These are phyloP conservation scores for Alternaria sp. DNA, from an alignment of 2,329 filamentous ascomycete species.

Conservation along the genomic window DNA sequence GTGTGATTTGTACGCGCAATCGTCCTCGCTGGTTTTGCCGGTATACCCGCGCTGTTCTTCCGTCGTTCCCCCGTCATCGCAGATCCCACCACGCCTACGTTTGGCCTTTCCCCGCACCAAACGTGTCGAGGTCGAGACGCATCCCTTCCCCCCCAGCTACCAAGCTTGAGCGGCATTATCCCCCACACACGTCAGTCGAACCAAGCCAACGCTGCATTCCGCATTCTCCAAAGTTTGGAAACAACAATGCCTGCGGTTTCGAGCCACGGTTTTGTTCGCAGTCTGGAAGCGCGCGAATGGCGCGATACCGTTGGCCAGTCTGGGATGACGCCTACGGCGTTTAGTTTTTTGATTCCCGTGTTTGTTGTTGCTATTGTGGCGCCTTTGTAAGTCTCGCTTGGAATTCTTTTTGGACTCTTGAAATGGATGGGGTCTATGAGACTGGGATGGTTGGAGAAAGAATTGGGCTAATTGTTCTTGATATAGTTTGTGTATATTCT, in stretches of 20 bases:
- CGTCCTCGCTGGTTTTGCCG: background rate
- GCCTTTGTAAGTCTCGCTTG: slow-evolving; percentile 32
- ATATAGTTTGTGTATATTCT: slow-evolving; percentile 29
- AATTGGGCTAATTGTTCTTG: background rate
- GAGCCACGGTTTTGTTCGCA: background rate
- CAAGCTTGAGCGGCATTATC: background rate
- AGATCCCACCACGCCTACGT: background rate
- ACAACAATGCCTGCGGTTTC: slow-evolving; percentile 20
- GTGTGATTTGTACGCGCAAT: background rate
- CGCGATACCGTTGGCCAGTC: slow-evolving; percentile 23
- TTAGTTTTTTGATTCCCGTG: slow-evolving; percentile 38
- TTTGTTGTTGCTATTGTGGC: slow-evolving; percentile 35
- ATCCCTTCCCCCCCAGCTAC: background rate
- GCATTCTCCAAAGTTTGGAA: background rate
- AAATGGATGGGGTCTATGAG: background rate
- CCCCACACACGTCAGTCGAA: background rate
- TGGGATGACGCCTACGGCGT: slow-evolving; percentile 35
- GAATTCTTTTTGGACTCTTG: background rate
- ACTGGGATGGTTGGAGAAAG: background rate
- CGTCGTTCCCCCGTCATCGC: background rate
- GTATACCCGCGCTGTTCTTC: background rate
- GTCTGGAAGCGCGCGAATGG: slow-evolving; percentile 21
- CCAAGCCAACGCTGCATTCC: background rate
- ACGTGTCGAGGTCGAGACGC: background rate
- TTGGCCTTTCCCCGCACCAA: background rate